phyloP scores from a whole-genome alignment of 2,329 filamentous ascomycete species.

The Calonectria honghensis region DNA sequence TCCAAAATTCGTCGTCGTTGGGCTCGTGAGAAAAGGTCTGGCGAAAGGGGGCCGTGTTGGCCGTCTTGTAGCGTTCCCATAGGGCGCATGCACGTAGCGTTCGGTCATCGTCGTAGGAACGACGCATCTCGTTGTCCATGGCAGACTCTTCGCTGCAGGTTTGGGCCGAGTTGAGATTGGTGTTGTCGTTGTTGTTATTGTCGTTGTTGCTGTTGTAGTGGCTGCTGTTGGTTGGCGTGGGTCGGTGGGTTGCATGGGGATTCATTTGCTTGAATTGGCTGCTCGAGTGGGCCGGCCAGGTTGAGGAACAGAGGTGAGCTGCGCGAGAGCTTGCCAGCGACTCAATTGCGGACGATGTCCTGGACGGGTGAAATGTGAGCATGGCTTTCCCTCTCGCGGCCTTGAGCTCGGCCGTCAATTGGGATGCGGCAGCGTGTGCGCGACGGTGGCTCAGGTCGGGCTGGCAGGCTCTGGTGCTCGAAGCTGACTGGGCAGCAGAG shows the following conservation, averaged over 20 bases:
- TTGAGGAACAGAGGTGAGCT: background rate
- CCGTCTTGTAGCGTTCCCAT: conserved; percentile 20
- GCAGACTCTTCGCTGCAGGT: background rate
- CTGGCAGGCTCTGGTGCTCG: background rate
- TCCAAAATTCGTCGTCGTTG: conserved; percentile 7
- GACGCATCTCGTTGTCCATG: background rate
- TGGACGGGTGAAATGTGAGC: background rate
- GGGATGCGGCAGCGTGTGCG: conserved; percentile 6
- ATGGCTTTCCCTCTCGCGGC: background rate
- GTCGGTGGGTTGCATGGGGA: background rate
- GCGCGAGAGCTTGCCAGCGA: background rate
- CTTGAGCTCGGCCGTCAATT: conserved; percentile 9
- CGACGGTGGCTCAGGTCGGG: background rate
- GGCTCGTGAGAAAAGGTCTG: background rate
- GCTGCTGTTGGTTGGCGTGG: background rate
- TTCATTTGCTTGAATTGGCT: background rate
- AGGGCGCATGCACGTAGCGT: background rate
- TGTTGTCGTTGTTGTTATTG: background rate
- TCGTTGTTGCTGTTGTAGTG: background rate
- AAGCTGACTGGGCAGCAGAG: background rate
- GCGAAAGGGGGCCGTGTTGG: conserved; percentile 2
- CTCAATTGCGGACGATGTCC: background rate
- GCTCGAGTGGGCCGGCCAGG: background rate
- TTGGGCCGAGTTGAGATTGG: background rate
- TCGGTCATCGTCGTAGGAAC: background rate